Evolutionary conservation across 2,329 filamentous ascomycete genomes (phyloP).

Genomic region (Zymoseptoria crescenta): DNA sequence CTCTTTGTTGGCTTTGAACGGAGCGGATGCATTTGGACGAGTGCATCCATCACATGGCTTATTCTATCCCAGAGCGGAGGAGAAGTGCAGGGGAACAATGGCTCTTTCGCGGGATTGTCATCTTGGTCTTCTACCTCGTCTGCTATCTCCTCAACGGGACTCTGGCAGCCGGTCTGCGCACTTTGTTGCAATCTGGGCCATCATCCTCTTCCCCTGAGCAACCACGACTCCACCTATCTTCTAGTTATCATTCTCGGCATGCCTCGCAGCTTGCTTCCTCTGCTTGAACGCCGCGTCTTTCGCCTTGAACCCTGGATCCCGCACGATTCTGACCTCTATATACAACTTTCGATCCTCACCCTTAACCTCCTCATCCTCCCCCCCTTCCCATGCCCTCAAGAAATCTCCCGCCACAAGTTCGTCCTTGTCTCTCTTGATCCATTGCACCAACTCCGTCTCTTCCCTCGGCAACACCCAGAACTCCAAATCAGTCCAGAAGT

Average conservation of each 20-base stretch:
- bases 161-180: not conserved
- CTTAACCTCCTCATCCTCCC: not conserved
- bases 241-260: not conserved
- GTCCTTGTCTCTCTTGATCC: not conserved
- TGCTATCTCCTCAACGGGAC: no score
- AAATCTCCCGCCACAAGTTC: not conserved
- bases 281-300: not conserved
- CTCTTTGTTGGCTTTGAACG: no score
- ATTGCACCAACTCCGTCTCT: not conserved
- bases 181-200: not conserved
- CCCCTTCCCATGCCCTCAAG: not conserved
- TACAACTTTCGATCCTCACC: not conserved
- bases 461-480: not conserved
- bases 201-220: not conserved
- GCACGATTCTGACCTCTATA: constrained; percentile 1
- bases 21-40: no score
- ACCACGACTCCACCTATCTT: not conserved
- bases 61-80: no score
- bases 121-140: no score
- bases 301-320: not conserved
- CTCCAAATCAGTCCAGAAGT: not conserved
- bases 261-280: not conserved
- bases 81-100: no score
- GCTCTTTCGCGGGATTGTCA: no score
- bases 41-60: no score